Evolutionary conservation across 2,329 filamentous ascomycete genomes (phyloP).

Genomic region (Paradendryphiella salina): DNA sequence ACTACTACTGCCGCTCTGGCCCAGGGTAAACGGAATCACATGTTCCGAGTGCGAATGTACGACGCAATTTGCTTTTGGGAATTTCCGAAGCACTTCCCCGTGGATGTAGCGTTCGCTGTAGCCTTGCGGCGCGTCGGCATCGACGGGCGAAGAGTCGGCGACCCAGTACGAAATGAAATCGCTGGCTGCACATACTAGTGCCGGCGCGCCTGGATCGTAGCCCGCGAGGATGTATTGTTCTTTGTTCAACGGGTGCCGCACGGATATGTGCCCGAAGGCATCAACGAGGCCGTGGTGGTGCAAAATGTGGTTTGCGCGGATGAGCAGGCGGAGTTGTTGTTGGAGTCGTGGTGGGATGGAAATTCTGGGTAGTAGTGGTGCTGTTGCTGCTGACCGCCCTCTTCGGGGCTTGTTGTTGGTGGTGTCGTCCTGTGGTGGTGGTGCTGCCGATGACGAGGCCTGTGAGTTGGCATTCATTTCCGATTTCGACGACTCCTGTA

Average conservation of each 20-base stretch:
- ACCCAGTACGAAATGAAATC: conserved; percentile 56
- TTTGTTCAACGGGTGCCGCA: conserved; percentile 53
- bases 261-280: conserved; percentile 58
- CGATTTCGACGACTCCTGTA: background rate
- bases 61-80: conserved; percentile 46
- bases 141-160: conserved; percentile 48
- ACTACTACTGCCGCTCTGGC: conserved; percentile 28
- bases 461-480: background rate
- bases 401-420: background rate
- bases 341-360: conserved; percentile 18
- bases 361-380: conserved; percentile 3
- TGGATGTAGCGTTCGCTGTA: conserved; percentile 53
- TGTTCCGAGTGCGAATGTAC: conserved; percentile 49
- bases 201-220: conserved; percentile 51
- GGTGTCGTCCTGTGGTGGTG: background rate
- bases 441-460: background rate
- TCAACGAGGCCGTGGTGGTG: conserved; percentile 57
- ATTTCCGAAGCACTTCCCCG: conserved; percentile 45
- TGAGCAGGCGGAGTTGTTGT: conserved; percentile 27
- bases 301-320: conserved; percentile 53
- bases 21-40: conserved; percentile 48
- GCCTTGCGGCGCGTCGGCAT: conserved; percentile 43
- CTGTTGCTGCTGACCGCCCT: background rate
- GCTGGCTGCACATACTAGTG: conserved; percentile 48
- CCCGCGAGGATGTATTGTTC: conserved; percentile 55